Conservation (phyloP, 805 yeast species). For the Candida multigemmis region DNA sequence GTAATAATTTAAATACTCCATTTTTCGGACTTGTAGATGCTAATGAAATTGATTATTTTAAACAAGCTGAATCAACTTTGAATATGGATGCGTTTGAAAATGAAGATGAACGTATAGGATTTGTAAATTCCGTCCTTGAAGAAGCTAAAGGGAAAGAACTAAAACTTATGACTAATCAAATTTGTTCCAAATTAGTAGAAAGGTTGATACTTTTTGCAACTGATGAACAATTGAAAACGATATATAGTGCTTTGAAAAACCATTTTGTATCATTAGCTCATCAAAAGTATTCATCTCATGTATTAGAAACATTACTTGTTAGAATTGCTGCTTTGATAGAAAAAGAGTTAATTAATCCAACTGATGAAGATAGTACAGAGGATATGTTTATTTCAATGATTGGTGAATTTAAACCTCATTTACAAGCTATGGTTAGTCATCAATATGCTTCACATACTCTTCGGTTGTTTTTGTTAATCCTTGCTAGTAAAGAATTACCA, state of each 20-base stretch:
- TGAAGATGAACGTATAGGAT: slow-evolving; percentile 64
- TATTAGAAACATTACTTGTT: slow-evolving; percentile 76
- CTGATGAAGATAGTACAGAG: slow-evolving; percentile 50
- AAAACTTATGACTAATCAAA: slow-evolving; percentile 87
- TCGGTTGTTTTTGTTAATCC: slow-evolving; percentile 58
- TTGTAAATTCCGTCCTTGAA: slow-evolving; percentile 69
- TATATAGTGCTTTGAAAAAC: slow-evolving; percentile 63
- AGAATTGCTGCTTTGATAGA: slow-evolving; percentile 69
- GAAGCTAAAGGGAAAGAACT: slow-evolving; percentile 86
- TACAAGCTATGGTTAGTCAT: slow-evolving; percentile 54
- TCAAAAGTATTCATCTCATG: slow-evolving; percentile 92
- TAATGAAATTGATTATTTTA: slow-evolving; percentile 82
- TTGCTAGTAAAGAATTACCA: slow-evolving; percentile 74
- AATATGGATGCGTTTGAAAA: slow-evolving; percentile 70
- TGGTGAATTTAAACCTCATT: slow-evolving; percentile 54
- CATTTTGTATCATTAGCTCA: slow-evolving; percentile 68
- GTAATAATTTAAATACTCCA: slow-evolving; percentile 6
- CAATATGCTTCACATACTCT: slow-evolving; percentile 86
- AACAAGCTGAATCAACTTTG: slow-evolving; percentile 82
- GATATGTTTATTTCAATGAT: slow-evolving; percentile 54
- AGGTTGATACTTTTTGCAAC: slow-evolving; percentile 64
- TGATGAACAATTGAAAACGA: slow-evolving; percentile 52
- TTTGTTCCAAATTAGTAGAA: slow-evolving; percentile 89
- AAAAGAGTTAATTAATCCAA: slow-evolving; percentile 48
- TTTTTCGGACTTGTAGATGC: slow-evolving; percentile 86